Evolutionary conservation across 2,329 filamentous ascomycete genomes (phyloP).

Genomic region (Diaporthe citri): DNA sequence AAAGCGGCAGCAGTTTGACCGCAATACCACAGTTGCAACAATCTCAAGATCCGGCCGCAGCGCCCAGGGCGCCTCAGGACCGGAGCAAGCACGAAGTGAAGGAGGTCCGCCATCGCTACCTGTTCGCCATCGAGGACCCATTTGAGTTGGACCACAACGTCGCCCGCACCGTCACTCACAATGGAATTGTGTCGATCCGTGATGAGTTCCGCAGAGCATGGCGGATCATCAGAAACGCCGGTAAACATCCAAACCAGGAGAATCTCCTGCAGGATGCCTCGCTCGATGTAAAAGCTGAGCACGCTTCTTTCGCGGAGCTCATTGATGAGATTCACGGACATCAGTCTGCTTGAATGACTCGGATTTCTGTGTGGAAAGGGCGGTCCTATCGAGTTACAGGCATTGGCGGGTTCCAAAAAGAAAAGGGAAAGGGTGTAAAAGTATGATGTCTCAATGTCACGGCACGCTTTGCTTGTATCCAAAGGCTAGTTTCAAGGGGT

Average conservation of each 20-base stretch:
- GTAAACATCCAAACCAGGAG: conserved; percentile 57
- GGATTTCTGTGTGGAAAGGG: no score
- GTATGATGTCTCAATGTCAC: background rate
- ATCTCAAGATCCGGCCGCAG: background rate
- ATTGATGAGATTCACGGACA: conserved; percentile 57
- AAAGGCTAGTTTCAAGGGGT: background rate
- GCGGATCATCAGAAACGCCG: conserved; percentile 72
- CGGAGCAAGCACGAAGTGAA: conserved; percentile 59
- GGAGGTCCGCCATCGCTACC: conserved; percentile 82
- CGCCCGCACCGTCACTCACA: conserved; percentile 85
- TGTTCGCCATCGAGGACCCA: conserved; percentile 92
- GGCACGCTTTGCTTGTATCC: background rate
- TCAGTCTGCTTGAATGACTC: background rate
- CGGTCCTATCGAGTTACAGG: background rate
- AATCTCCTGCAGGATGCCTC: conserved; percentile 67
- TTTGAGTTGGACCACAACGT: conserved; percentile 92
- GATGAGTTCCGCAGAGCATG: conserved; percentile 88
- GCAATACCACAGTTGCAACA: background rate
- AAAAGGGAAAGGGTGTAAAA: background rate
- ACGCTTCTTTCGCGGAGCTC: conserved; percentile 50
- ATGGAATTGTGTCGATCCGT: conserved; percentile 83
- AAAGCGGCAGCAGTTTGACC: background rate
- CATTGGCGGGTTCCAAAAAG: background rate
- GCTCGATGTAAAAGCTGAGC: conserved; percentile 47
- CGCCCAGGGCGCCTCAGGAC: conserved; percentile 13